Evolutionary conservation across 305 asterid species (phyloP).

Genomic region (Solanum hybrid): DNA sequence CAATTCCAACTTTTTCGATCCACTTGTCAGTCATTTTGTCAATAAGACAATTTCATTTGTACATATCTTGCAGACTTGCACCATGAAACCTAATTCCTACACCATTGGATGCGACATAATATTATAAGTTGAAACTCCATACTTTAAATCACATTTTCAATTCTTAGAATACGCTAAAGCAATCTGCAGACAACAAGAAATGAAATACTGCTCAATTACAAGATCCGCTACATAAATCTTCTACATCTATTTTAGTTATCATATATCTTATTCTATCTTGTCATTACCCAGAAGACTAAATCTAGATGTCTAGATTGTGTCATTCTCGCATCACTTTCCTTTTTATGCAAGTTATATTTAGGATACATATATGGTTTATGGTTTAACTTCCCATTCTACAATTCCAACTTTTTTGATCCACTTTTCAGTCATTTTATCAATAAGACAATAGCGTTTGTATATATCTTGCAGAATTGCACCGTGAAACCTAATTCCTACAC

Average conservation of each 20-base stretch:
- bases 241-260: background rate
- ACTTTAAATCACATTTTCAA: background rate
- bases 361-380: background rate
- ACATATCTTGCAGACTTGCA: background rate
- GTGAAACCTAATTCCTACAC: background rate
- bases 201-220: background rate
- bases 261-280: background rate
- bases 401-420: background rate
- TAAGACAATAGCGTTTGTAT: background rate
- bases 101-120: background rate
- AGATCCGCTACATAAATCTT: background rate
- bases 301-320: background rate
- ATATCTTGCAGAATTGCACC: background rate
- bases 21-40: background rate
- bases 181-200: background rate
- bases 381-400: background rate
- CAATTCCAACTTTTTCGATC: background rate
- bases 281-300: background rate
- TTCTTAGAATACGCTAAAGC: background rate
- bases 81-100: background rate
- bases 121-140: background rate
- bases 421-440: background rate
- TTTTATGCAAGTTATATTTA: background rate
- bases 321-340: background rate
- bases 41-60: background rate